These are phyloP conservation scores for Ichthyophthirius multifiliis DNA, from an alignment of 169 alveolate genomes.

Conservation along the genomic window DNA sequence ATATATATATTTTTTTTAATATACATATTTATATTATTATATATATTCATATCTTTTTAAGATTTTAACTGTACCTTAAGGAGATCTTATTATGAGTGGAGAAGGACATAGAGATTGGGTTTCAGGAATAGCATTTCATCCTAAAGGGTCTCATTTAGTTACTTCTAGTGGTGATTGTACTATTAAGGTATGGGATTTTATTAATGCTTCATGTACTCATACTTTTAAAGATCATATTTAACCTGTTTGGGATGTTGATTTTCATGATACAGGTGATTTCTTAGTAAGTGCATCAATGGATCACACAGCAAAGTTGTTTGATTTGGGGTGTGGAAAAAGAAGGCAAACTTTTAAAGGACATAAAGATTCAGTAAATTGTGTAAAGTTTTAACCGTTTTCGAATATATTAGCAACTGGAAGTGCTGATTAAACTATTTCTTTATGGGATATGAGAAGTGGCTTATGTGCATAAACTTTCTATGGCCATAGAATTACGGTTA, in stretches of 20 bases:
- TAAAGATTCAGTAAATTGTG: conserved; percentile 90
- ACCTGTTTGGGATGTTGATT: conserved; percentile 88
- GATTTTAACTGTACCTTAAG: conserved; percentile 91
- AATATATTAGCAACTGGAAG: conserved; percentile 85
- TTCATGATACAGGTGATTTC: conserved; percentile 89
- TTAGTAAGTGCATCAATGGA: conserved; percentile 84
- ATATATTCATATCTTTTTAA: no score
- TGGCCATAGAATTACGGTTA: conserved; percentile 90
- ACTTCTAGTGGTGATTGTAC: conserved; percentile 92
- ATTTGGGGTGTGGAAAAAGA: conserved; percentile 80
- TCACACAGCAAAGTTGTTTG: conserved; percentile 88
- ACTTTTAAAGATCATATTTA: conserved; percentile 90
- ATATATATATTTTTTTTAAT: no score
- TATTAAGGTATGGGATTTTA: conserved; percentile 92
- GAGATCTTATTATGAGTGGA: conserved; percentile 88
- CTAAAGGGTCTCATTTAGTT: conserved; percentile 82
- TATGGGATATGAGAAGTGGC: conserved; percentile 93
- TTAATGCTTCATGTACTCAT: conserved; percentile 85
- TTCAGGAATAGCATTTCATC: conserved; percentile 89
- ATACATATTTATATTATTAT: no score
- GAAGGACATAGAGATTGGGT: conserved; percentile 89
- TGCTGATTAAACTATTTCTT: conserved; percentile 89
- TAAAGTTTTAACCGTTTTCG: conserved; percentile 87
- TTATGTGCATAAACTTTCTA: conserved; percentile 88
- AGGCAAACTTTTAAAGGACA: conserved; percentile 92